These are phyloP conservation scores for Claviceps humidiphila DNA, from an alignment of 2,329 filamentous ascomycete genomes.

Conservation along the genomic window DNA sequence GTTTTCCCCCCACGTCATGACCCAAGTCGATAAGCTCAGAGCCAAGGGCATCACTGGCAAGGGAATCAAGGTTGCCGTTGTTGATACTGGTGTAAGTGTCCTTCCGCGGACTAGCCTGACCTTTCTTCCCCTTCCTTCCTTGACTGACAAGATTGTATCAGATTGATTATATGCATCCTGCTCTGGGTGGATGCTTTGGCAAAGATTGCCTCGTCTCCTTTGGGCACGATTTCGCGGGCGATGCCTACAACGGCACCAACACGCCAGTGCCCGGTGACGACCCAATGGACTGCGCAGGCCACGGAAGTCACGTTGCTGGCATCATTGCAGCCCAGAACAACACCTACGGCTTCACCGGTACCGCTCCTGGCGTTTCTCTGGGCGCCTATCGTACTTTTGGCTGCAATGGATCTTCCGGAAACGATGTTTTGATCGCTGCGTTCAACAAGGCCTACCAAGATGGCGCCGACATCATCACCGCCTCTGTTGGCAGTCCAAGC, in stretches of 20 bases:
- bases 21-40: conserved; percentile 40
- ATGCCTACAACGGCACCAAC: conserved; percentile 31
- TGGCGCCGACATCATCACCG: conserved; percentile 43
- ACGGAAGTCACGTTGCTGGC: conserved; percentile 50
- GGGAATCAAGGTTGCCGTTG: conserved; percentile 38
- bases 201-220: conserved; percentile 42
- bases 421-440: conserved; percentile 45
- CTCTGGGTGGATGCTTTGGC: conserved; percentile 52
- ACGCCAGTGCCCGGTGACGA: conserved; percentile 31
- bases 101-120: neutral
- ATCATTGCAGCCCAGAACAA: conserved; percentile 47
- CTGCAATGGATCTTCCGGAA: conserved; percentile 34
- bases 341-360: conserved; percentile 41
- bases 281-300: conserved; percentile 43
- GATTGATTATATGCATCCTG: conserved; percentile 50
- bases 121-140: too few relatives aligned
- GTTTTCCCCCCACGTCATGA: conserved; percentile 41
- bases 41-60: conserved; percentile 34
- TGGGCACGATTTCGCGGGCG: conserved; percentile 45
- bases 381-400: conserved; percentile 46
- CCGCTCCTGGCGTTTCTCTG: conserved; percentile 41
- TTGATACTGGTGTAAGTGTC: conserved; percentile 39
- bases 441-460: conserved; percentile 48
- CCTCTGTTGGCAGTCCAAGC: conserved; percentile 36
- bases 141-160: conserved; percentile 9